Conservation (phyloP, 164 flowering plant genomes). For the Nymphaea thermarum region DNA sequence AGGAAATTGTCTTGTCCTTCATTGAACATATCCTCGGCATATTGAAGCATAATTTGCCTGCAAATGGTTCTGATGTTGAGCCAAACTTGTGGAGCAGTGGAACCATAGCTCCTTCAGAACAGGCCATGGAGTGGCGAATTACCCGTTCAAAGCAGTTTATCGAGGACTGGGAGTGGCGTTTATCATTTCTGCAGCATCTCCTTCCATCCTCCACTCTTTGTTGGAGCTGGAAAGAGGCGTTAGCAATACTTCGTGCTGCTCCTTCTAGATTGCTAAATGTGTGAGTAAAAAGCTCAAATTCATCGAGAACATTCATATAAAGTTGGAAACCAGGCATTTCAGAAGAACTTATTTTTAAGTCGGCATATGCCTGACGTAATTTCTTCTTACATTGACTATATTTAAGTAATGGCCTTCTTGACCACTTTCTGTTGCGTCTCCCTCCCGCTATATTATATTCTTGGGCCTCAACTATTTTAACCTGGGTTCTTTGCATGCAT, state of each 20-base stretch:
- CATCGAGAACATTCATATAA: too few species aligned
- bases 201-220: conserved; percentile 83
- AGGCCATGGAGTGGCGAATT: conserved; percentile 85
- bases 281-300: conserved; percentile 33
- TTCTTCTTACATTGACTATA: too few species aligned
- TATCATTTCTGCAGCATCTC: conserved; percentile 83
- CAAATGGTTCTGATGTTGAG: conserved; percentile 20
- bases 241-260: conserved; percentile 88
- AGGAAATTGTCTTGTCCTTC: conserved; percentile 64
- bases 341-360: too few species aligned
- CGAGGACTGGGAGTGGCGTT: conserved; percentile 98
- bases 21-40: conserved; percentile 53
- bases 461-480: too few species aligned
- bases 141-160: conserved; percentile 50
- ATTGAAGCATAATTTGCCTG: conserved; percentile 48
- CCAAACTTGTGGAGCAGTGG: conserved; percentile 26
- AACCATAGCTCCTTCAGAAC: conserved; percentile 28
- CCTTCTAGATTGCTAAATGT: conserved; percentile 90
- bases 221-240: conserved; percentile 96
- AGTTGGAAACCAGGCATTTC: too few species aligned
- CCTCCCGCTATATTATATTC: too few species aligned
- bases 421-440: too few species aligned
- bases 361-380: too few species aligned
- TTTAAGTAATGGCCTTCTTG: too few species aligned
- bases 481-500: background rate